These are phyloP conservation scores for Clavispora fructus DNA, from an alignment of 805 yeast genomes.

Conservation along the genomic window DNA sequence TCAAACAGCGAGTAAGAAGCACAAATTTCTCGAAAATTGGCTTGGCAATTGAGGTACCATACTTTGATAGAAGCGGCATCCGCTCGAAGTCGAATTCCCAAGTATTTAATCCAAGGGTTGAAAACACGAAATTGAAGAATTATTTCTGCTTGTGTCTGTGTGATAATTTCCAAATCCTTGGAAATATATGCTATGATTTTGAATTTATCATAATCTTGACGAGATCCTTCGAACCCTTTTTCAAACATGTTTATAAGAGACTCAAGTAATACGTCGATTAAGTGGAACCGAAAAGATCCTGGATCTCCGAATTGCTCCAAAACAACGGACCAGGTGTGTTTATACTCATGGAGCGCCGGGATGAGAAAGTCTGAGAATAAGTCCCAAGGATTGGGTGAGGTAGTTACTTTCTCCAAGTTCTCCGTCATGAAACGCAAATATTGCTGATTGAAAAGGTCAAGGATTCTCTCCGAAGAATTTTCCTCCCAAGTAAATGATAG, in stretches of 20 bases:
- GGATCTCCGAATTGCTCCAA: neutral
- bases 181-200: neutral
- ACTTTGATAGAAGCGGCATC: neutral
- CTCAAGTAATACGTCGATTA: neutral
- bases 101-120: conserved; percentile 29
- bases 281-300: neutral
- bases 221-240: neutral
- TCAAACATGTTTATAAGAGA: neutral
- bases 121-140: conserved; percentile 32
- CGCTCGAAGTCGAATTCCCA: conserved; percentile 8
- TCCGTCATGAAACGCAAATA: neutral
- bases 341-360: conserved; percentile 2
- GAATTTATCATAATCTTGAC: neutral
- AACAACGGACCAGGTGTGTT: neutral
- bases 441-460: neutral
- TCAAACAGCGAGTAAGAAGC: neutral
- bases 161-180: neutral
- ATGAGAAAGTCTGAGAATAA: neutral
- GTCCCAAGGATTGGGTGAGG: neutral
- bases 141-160: conserved; percentile 6
- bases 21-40: neutral
- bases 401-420: neutral
- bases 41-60: neutral
- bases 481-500: neutral
- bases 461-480: neutral